Evolutionary conservation across 176 grass and related monocot genomes (phyloP), one percentile per base, ranked within the genome.

Genomic region (Aegilops tauschii): DNA sequence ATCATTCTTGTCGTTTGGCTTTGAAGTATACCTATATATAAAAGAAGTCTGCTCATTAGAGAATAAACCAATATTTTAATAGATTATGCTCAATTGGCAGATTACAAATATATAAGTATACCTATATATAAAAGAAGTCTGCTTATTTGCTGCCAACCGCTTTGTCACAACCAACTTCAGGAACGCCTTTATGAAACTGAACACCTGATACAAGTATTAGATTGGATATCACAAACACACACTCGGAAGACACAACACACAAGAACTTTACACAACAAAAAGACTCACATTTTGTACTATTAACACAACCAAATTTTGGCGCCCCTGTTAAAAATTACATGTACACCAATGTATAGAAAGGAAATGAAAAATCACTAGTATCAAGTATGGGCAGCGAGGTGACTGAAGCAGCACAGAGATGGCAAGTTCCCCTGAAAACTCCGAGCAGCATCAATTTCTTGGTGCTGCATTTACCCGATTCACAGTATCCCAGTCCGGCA

Each of bases 251-350:
- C 2, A 56, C 18, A 12, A 6, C 14, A 25, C 71, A 45, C 12
- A 47, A 49, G 20, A 49, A 49, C 45, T 49, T 49, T 36, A 73
- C 1, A n/a, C 17, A 65, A 32, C 58, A 52, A 35, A 73, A 49
- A 39, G 4, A 5, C 58, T 90, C n/a, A 28, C 42, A 65, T 36
- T 66, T 54, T 73, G 31, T 59, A 80, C 69, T 79, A 76, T 68
- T 17, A 79, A 87, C 74, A 82, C 5, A 83, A 25, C 27, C 40
- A 83, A 83, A 83, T 73, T 79, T 44, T 5, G 58, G 10, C 20
- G 35, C 1, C 73, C 52, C 21, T 59, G 28, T 49, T 16, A 79
- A 82, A 40, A 65, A 52, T 79, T 74, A 80, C 80, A 73, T 6
- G 59, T 81, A 70, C 50, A 80, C 17, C 5, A 44, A 44, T 25